These are phyloP conservation scores for Candida arabinofermentans DNA, from an alignment of 805 yeast species.

Conservation along the genomic window DNA sequence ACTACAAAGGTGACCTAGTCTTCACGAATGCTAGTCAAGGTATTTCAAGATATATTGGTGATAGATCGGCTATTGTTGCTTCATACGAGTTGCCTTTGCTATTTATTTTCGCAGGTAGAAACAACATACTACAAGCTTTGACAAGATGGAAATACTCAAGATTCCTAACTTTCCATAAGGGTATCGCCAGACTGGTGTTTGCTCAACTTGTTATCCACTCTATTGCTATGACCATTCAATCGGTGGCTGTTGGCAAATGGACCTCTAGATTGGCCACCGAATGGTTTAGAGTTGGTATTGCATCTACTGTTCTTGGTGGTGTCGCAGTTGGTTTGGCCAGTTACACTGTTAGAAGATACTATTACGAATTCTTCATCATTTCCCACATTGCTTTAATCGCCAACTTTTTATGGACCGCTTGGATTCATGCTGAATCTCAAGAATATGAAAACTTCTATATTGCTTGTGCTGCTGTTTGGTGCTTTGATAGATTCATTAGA, in stretches of 20 bases:
- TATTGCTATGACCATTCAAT: slow-evolving; percentile 25
- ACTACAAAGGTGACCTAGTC: slow-evolving; percentile 18
- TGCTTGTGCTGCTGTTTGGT: slow-evolving; percentile 46
- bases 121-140: slow-evolving; percentile 54
- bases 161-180: slow-evolving; percentile 55
- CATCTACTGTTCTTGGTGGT: slow-evolving; percentile 37
- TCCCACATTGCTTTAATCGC: slow-evolving; percentile 56
- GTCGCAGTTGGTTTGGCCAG: slow-evolving; percentile 43
- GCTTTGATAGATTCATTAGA: slow-evolving; percentile 49
- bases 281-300: slow-evolving; percentile 31
- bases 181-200: slow-evolving; percentile 44
- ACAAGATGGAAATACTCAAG: slow-evolving; percentile 56
- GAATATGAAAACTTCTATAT: slow-evolving; percentile 31
- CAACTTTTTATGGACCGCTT: slow-evolving; percentile 50
- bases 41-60: slow-evolving; percentile 37
- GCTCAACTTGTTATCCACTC: slow-evolving; percentile 44
- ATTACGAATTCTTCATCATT: slow-evolving; percentile 59
- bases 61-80: slow-evolving; percentile 49
- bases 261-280: slow-evolving; percentile 24
- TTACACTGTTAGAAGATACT: slow-evolving; percentile 44
- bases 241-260: slow-evolving; percentile 20
- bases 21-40: slow-evolving; percentile 19
- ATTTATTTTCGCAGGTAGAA: slow-evolving; percentile 57
- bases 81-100: slow-evolving; percentile 48
- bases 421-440: slow-evolving; percentile 47